Base-by-base conservation (phyloP, 2,329 filamentous ascomycete species). In the Alternaria arborescens region DNA sequence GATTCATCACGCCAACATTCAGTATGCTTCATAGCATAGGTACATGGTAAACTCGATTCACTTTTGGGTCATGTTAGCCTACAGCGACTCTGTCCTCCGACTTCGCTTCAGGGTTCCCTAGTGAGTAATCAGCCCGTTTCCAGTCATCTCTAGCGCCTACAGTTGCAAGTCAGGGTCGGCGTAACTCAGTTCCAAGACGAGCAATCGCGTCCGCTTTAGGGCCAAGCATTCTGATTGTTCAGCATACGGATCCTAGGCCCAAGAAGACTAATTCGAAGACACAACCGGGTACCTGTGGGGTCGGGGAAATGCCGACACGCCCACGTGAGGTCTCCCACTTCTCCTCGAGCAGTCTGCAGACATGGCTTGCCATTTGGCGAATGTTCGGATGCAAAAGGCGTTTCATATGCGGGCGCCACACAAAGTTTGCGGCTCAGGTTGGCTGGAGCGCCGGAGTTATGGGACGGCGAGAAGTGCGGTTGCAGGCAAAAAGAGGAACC, bases 291-390 rank as follows among this genome's bases (percentile, higher is more conserved):
- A 20, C 44, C n/a, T 52, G 58, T 52, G 58, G 58, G 58, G 58
- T 52, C 65, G 66, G 59, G 60, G 55, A 58, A 60, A 62, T 44
- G 57, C 66, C 62, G 62, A 57, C 47, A 41, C 41, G 61, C 60
- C 38, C 67, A 69, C 67, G 67, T 68, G 67, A 66, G 60, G 28
- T 16, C 38, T 48, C 58, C 42, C 53, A n/a, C 34, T 48, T 50
- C 26, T 32, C 16, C 16, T 16, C 42, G 34, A 42, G 51, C 56
- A 54, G 42, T 22, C 16, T 34, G 56, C 56, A 48, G 20, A 34
- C 32, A 36, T 36, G 30, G 58, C 40, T 30, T 42, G 58, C 47
- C 28, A 26, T 36, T 41, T 63, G 60, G 62, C 62, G 54, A 61
- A 52, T 38, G 47, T 44, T 58, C 57, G 51, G 56, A 42, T 43